phyloP scores from a whole-genome alignment of 495 filamentous ascomycete genomes.

The Talaromyces nanjingensis region DNA sequence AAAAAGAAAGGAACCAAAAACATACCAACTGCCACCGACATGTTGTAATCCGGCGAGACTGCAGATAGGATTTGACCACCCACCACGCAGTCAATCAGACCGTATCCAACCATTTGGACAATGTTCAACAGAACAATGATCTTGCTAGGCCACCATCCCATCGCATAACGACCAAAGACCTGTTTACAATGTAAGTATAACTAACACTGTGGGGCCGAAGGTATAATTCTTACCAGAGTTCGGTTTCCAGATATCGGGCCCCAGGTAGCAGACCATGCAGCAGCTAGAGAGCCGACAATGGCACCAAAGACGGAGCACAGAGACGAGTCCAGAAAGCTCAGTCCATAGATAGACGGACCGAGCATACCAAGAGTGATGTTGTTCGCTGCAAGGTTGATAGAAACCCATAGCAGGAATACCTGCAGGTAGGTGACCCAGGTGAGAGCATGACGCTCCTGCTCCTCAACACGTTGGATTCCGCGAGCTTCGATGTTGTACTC shows the following conservation, averaged over 20 bases:
- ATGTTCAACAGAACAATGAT: conserved; percentile 65
- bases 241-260: conserved; percentile 64
- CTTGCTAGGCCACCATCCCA: conserved; percentile 79
- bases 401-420: conserved; percentile 63
- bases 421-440: conserved; percentile 57
- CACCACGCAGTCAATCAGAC: conserved; percentile 62
- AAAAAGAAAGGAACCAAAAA: not conserved
- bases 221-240: conserved; percentile 45
- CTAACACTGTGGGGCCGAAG: not conserved
- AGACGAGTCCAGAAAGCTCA: conserved; percentile 61
- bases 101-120: conserved; percentile 65
- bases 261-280: conserved; percentile 66
- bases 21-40: conserved; percentile 59
- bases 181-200: conserved; percentile 16
- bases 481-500: conserved; percentile 60
- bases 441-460: conserved; percentile 50
- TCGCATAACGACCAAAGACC: conserved; percentile 64
- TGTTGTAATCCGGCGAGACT: conserved; percentile 50
- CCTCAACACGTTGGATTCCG: conserved; percentile 65
- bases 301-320: conserved; percentile 61
- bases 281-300: conserved; percentile 49
- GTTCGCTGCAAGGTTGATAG: conserved; percentile 68
- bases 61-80: conserved; percentile 70
- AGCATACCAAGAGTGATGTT: conserved; percentile 72
- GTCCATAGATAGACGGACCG: conserved; percentile 58